Base-by-base conservation (phyloP, 768 basidiomycete genomes). In the Lentinula boryana region DNA sequence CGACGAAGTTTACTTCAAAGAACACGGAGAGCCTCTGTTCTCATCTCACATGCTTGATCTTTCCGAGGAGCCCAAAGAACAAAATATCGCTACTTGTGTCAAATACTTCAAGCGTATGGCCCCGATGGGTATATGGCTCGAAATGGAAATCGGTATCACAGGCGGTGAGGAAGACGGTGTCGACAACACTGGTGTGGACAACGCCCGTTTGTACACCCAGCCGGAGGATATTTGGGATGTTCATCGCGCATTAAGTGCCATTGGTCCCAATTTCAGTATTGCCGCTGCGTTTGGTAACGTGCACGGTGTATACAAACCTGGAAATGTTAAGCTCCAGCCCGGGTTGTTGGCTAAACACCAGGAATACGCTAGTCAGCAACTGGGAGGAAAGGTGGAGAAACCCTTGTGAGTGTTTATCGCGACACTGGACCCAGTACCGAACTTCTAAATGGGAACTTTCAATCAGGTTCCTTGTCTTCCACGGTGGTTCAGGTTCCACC, bases 141-240 rank as follows among this genome's bases (percentile, higher is more conserved):
- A 99, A 84, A 99, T 99, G 97, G 97, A 99, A 78, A 99, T 99
- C 73, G 97, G 97, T 70, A 98, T 99, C 76, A 99, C 97, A 55
- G 97, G 97, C 70, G 97, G 97, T 68, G 97, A 99, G 75, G 97
- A 99, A 74, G 97, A 98, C 70, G 96, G 97, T 72, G 97, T 99
- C 53, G 96, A 99, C 78, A 99, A 99, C 83, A 89, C 93, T 50
- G 86, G 80, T 44, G 94, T 94, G 63, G 97, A 99, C 79, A 99
- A 98, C 77, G 79, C 87, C 50, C 83, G 84, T 62, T 80, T 98
- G 69, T 99, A 99, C 83, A 99, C 97, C 31, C 97, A 99, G 75
- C 95, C 97, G 41, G 89, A 93, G 68, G 96, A 99, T 67, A 87
- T 99, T 68, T 96, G 79, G 68, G 95, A 98, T 56, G 91, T 99